Percentiles rank a stretch among this genome's conserved stretches.
Evolutionary conservation across 345 rosid genomes (phyloP).

Genomic region (Bretschneidera sinensis): DNA sequence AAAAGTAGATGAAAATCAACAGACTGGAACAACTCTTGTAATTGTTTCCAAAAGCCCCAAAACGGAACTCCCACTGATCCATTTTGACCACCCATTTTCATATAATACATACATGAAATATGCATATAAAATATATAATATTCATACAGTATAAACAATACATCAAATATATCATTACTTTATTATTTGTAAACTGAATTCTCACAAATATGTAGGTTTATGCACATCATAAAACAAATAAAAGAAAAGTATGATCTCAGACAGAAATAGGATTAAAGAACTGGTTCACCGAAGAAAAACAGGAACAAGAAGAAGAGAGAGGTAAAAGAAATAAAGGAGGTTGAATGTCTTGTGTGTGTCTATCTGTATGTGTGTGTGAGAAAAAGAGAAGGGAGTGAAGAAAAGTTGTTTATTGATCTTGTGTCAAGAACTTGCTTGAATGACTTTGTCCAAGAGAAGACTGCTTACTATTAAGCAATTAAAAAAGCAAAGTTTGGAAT

Average conservation of each 20-base stretch:
- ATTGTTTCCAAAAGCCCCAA: not conserved
- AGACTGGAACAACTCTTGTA: not conserved
- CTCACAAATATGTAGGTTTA: not conserved
- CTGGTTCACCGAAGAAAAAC: no score
- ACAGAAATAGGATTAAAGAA: no score
- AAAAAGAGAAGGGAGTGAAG: no score
- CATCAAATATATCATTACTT: no score
- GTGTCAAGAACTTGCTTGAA: not conserved
- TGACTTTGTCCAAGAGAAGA: not conserved
- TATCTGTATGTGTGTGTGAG: not conserved
- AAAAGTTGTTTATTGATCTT: no score
- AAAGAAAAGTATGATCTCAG: no score
- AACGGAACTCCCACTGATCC: not conserved
- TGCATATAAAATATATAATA: no score
- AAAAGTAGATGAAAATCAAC: no score
- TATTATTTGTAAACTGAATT: not conserved
- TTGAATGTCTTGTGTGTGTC: not conserved
- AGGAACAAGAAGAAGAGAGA: not conserved
- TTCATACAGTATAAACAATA: not conserved
- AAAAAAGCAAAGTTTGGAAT: not conserved
- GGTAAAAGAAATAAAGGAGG: not conserved
- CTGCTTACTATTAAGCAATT: not conserved
- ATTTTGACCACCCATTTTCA: not conserved
- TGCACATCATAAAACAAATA: not conserved
- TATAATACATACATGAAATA: no score